Base-by-base conservation (phyloP, 441 rosid species). In the Mallotus repandus region DNA sequence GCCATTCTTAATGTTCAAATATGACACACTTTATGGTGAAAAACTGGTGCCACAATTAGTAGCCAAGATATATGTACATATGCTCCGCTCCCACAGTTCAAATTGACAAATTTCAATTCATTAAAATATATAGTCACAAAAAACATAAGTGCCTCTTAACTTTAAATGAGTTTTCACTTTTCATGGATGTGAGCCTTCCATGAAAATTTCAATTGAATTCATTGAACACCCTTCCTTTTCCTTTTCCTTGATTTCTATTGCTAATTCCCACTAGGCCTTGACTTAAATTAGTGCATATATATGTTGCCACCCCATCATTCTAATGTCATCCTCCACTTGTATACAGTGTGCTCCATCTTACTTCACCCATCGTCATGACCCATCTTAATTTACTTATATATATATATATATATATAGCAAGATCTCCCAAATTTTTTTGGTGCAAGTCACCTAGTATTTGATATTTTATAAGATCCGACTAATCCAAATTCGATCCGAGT, bases 291-390 rank as follows among this genome's bases (percentile, higher is more conserved):
- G 70, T 66, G 83, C 76, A 64, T 46, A 5, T 15, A 15, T 52
- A 4, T 18, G 14, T 41, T 14, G n/a, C 48, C 53, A 43, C 70
- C 22, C 61, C 68, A 70, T 60, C 76, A 71, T 71, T 48, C 75
- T 78, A 61, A 8, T 38, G 73, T 80, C 84, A 85, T 49, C 38
- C 2, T 70, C 88, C 86, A 81, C 85, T 83, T 65, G 8, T 66
- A 64, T 76, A 70, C 68, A 67, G 84, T 70, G 82, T 80, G 74
- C 66, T 64, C 78, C 82, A 72, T 68, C 79, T 76, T 76, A 63
- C 63, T 29, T 60, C 68, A 9, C 57, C 57, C 13, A 8, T 49
- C 57, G 4, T 22, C 56, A 45, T 49, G 2, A 29, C 32, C 32
- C 21, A 53, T 53, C 9, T 16, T 19, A 53, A 53, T 14, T 48